These are phyloP conservation scores for Fonsecaea monophora DNA, from an alignment of 2,329 filamentous ascomycete species.

Conservation along the genomic window DNA sequence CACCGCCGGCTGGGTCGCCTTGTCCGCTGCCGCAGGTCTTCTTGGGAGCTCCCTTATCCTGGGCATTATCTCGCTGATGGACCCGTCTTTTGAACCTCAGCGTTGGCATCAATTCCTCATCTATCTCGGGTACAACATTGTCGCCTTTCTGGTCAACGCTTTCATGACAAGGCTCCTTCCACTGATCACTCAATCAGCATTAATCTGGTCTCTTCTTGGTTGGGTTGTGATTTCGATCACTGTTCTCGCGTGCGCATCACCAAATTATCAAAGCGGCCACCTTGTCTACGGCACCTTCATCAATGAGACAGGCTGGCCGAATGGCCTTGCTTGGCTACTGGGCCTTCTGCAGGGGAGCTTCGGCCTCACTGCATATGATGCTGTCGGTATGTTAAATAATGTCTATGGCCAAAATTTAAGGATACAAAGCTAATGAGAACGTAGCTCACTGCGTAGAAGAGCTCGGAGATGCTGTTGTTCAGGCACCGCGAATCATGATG, in stretches of 20 bases:
- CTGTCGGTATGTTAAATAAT: constrained; percentile 37
- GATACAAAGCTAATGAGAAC: too few relatives aligned
- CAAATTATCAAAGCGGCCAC: constrained; percentile 66
- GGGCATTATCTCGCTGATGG: constrained; percentile 68
- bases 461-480: constrained; percentile 54
- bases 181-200: constrained; percentile 71
- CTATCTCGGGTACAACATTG: constrained; percentile 68
- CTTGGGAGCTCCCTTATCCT: constrained; percentile 71
- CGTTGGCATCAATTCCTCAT: constrained; percentile 77
- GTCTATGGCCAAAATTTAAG: too few relatives aligned
- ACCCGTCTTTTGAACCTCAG: constrained; percentile 63
- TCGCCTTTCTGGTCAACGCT: constrained; percentile 69
- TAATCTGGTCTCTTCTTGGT: constrained; percentile 73
- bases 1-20: constrained; percentile 51
- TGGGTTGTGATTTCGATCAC: constrained; percentile 75
- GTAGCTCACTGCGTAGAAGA: constrained; percentile 61
- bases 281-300: constrained; percentile 66
- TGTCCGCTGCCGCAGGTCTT: constrained; percentile 72
- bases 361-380: constrained; percentile 46
- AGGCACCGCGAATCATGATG: constrained; percentile 72
- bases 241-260: constrained; percentile 69
- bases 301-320: constrained; percentile 73
- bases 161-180: constrained; percentile 69
- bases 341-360: constrained; percentile 59
- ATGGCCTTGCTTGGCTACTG: constrained; percentile 62